Base-by-base conservation (phyloP, 2,329 filamentous ascomycete species). In the Nemania diffusa region DNA sequence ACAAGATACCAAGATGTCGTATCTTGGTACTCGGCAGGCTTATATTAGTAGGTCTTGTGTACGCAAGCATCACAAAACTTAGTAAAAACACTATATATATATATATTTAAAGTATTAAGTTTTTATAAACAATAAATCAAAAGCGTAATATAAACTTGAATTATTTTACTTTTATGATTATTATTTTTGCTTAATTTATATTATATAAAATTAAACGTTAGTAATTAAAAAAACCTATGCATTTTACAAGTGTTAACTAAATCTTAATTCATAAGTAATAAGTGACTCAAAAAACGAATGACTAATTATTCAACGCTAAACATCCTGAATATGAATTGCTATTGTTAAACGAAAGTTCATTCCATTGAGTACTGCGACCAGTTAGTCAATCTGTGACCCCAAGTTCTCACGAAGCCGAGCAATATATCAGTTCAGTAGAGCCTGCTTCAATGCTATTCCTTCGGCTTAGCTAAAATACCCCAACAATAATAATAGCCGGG, bases 311-410 rank as follows among this genome's bases (percentile, higher is more conserved):
- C 56, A 34, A 24, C 13, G 40, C 29, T 56, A 57, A 63, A 56
- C 51, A 22, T 37, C 24, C 27, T 42, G 13, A 8, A 60, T 56
- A 20, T 56, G 17, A 15, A n/a, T n/a, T n/a, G n/a, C n/a, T n/a
- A 50, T 17, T 22, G 29, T 46, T 27, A 57, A 62, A 53, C 5
- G 26, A 48, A 65, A 57, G 46, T 20, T 46, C 20, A 44, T 42
- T 53, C 13, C 24, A 59, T 40, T 59, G 42, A 34, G n/a, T 42
- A 59, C 50, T 58, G 5, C 37, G 42, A 52, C 55, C 42, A 64
- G 40, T 53, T 55, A 51, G 55, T 64, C 46, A 29, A 58, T 58
- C 50, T 58, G 26, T 56, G 40, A 59, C 59, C 58, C 22, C 46
- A 53, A 52, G 17, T 57, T 27, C 40, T 22, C 34, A 8, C 26